Evolutionary conservation across 1,284 basidiomycete genomes (phyloP).

Genomic region (Gymnopus androsaceus): DNA sequence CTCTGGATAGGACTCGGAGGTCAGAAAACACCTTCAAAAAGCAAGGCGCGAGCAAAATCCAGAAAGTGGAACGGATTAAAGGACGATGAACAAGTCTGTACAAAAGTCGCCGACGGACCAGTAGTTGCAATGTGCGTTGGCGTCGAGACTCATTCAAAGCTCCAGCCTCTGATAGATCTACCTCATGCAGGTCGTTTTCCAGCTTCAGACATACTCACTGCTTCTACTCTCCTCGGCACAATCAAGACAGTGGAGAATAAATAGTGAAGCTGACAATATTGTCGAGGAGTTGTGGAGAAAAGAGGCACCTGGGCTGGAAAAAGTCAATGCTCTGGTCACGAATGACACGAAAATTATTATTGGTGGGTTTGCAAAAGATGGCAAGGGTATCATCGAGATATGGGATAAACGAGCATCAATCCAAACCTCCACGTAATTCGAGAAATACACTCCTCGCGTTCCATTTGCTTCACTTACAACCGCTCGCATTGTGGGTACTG

Average conservation of each 20-base stretch:
- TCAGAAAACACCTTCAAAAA: slow-evolving; percentile 44
- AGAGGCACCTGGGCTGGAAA: slow-evolving; percentile 44
- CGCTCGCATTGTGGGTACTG: too few species aligned
- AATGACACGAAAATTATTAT: slow-evolving; percentile 49
- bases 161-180: background rate
- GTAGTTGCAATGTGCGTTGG: slow-evolving; percentile 64
- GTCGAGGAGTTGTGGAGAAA: slow-evolving; percentile 47
- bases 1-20: slow-evolving; percentile 70
- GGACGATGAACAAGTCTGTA: slow-evolving; percentile 39
- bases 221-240: slow-evolving; percentile 62
- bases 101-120: slow-evolving; percentile 67
- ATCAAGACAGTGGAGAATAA: slow-evolving; percentile 50
- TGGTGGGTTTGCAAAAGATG: slow-evolving; percentile 60
- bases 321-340: slow-evolving; percentile 61
- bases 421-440: background rate
- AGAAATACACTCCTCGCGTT: background rate
- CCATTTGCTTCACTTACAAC: slow-evolving; percentile 12
- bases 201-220: slow-evolving; percentile 43
- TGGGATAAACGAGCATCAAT: slow-evolving; percentile 35
- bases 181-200: slow-evolving; percentile 49
- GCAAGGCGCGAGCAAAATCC: slow-evolving; percentile 54
- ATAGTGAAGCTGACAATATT: slow-evolving; percentile 33
- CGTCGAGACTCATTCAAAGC: slow-evolving; percentile 5
- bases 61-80: slow-evolving; percentile 75
- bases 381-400: slow-evolving; percentile 62